Percentiles rank a stretch among this genome's conserved stretches.
These are phyloP conservation scores for Aspergillus fumigatus DNA, from an alignment of 2,329 filamentous ascomycete genomes.

Conservation along the genomic window DNA sequence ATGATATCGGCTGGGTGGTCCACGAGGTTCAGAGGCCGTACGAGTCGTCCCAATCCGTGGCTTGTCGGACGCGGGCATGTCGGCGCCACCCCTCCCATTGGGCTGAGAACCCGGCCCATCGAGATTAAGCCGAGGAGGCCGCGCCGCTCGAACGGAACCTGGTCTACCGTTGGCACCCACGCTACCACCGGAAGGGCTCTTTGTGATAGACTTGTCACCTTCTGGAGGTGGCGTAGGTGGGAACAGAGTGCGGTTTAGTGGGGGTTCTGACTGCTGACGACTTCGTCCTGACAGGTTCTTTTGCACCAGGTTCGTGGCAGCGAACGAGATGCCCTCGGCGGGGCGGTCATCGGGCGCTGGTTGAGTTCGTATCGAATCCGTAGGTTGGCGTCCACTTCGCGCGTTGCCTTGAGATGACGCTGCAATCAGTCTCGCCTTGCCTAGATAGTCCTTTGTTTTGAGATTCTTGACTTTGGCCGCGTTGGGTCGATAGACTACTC, in stretches of 20 bases:
- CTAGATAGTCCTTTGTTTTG: constrained; percentile 95
- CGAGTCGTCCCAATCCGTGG: constrained; percentile 45
- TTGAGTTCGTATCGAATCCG: constrained; percentile 46
- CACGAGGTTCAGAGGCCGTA: constrained; percentile 50
- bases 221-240: constrained; percentile 98
- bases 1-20: constrained; percentile 35
- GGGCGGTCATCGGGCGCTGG: constrained; percentile 66
- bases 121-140: constrained; percentile 44
- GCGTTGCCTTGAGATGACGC: constrained; percentile 76
- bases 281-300: constrained; percentile 70
- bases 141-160: constrained; percentile 45
- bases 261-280: constrained; percentile 80
- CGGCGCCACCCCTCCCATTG: constrained; percentile 30
- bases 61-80: constrained; percentile 28
- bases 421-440: constrained; percentile 89
- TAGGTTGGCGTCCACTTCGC: constrained; percentile 75
- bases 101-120: constrained; percentile 25
- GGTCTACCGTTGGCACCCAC: constrained; percentile 42
- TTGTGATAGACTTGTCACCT: constrained; percentile 57
- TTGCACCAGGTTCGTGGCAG: constrained; percentile 88
- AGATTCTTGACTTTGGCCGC: constrained; percentile 98
- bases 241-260: constrained; percentile 74
- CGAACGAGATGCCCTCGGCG: constrained; percentile 80
- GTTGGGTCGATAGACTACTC: constrained; percentile 90
- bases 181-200: constrained; percentile 21